Percentiles rank a stretch among this genome's conserved stretches.
Evolutionary conservation across 805 yeast species (phyloP).

Genomic region (Pichia nakasei): DNA sequence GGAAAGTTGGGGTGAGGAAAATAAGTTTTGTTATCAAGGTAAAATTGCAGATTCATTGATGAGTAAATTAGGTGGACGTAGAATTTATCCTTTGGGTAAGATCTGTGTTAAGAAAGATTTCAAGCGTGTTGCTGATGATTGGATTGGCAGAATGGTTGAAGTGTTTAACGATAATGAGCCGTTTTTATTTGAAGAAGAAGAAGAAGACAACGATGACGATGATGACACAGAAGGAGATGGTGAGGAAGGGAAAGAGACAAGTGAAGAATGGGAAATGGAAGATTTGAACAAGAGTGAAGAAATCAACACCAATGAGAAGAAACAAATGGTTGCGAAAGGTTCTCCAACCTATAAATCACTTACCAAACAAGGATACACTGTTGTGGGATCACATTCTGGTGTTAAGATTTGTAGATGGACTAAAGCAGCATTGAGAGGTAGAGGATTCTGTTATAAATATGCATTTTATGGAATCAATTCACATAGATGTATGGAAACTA

Average conservation of each 20-base stretch:
- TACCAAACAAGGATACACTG: constrained; percentile 88
- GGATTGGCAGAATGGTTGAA: constrained; percentile 54
- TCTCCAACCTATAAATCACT: constrained; percentile 83
- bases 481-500: constrained; percentile 92
- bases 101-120: constrained; percentile 72
- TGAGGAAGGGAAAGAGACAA: constrained; percentile 14
- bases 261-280: constrained; percentile 40
- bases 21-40: constrained; percentile 73
- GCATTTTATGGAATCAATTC: constrained; percentile 88
- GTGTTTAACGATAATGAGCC: constrained; percentile 68
- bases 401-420: constrained; percentile 96
- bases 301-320: constrained; percentile 25
- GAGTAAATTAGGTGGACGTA: constrained; percentile 76
- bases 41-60: constrained; percentile 62
- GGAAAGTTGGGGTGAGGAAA: constrained; percentile 64
- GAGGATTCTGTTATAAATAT: constrained; percentile 90
- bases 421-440: constrained; percentile 83
- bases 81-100: constrained; percentile 76
- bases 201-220: constrained; percentile 10
- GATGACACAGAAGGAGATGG: constrained; percentile 11
- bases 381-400: constrained; percentile 91
- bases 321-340: constrained; percentile 83
- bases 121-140: constrained; percentile 44
- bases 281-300: constrained; percentile 30
- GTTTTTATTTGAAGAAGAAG: constrained; percentile 40